phyloP scores from a whole-genome alignment of 1,284 basidiomycete genomes.

The Cystobasidiaceae sp. region DNA sequence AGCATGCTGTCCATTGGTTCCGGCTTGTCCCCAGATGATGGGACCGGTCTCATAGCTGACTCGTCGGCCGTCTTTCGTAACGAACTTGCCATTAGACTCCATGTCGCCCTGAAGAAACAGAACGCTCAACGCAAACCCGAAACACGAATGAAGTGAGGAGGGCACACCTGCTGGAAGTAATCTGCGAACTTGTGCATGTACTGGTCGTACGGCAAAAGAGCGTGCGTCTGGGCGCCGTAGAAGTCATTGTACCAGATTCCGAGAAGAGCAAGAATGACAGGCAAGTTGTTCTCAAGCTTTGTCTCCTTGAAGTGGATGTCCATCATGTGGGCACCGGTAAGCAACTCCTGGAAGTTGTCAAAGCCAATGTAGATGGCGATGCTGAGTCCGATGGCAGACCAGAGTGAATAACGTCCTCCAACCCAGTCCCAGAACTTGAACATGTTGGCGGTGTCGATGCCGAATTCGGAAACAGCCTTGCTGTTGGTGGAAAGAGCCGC shows the following conservation, averaged over 20 bases:
- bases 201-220: slow-evolving; percentile 88
- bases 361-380: slow-evolving; percentile 90
- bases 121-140: background rate
- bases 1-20: slow-evolving; percentile 95
- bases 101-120: slow-evolving; percentile 69
- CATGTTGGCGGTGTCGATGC: slow-evolving; percentile 90
- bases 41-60: slow-evolving; percentile 98
- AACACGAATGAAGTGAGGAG: background rate
- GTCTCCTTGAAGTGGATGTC: slow-evolving; percentile 91
- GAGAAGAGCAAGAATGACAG: slow-evolving; percentile 81
- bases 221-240: slow-evolving; percentile 85
- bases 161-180: slow-evolving; percentile 87
- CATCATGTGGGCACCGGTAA: slow-evolving; percentile 93
- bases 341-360: slow-evolving; percentile 85
- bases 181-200: slow-evolving; percentile 99
- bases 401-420: slow-evolving; percentile 94
- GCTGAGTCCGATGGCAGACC: slow-evolving; percentile 94
- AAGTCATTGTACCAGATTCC: slow-evolving; percentile 99
- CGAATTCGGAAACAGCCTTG: slow-evolving; percentile 88
- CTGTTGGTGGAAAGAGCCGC: slow-evolving; percentile 97
- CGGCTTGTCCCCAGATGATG: slow-evolving; percentile 97
- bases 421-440: slow-evolving; percentile 99
- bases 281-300: slow-evolving; percentile 83
- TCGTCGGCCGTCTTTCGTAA: slow-evolving; percentile 86
- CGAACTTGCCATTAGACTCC: slow-evolving; percentile 97